Base-by-base conservation (phyloP, 352 stramenopile genomes). In the Phytopythium montanum region DNA sequence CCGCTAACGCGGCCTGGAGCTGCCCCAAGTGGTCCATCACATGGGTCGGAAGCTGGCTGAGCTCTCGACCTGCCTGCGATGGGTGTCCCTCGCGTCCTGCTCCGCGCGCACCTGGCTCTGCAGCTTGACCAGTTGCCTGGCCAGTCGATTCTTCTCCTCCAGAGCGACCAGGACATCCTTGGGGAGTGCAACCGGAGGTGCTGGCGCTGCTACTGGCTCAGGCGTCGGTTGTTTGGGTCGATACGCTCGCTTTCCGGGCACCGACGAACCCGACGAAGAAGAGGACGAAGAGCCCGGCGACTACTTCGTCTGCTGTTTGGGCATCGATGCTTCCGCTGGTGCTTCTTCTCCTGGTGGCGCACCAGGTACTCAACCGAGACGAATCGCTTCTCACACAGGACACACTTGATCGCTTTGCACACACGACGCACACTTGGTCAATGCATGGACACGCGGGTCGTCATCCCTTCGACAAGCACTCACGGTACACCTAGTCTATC, bases 341-440 rank as follows among this genome's bases (percentile, higher is more conserved):
- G 85, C 19, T 87, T 85, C 49, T 73, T 71, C 36, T 81, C 65
- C 34, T 94, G 81, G 48, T 94, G 82, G 8, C 72, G 81, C 4
- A 92, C 46, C 23, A 94, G 66, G 56, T 90, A 94, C 50, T 88
- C 75, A 0, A 78, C 66, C 26, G 81, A 88, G 3, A 94, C 53
- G 57, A 94, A 94, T 21, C 74, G 77, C 61, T 94, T 94, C 19
- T 73, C 69, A 59, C 85, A 94, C 14, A 94, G 42, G 0, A 91
- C 76, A 42, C 85, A 92, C 9, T 69, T 56, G 12, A 77, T 67
- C 13, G 75, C 75, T 85, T 14, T 25, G 39, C 53, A 13, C 7
- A 26, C n/a, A 46, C 2, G 4, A 51, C 14, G 45, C 21, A 59
- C 1, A 1, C 8, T 2, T 12, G 28, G 26, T 33, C 18, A 50